Evolutionary conservation across 495 filamentous ascomycete species (phyloP), one percentile per base, ranked within the genome.

Genomic region (Halenospora varia): DNA sequence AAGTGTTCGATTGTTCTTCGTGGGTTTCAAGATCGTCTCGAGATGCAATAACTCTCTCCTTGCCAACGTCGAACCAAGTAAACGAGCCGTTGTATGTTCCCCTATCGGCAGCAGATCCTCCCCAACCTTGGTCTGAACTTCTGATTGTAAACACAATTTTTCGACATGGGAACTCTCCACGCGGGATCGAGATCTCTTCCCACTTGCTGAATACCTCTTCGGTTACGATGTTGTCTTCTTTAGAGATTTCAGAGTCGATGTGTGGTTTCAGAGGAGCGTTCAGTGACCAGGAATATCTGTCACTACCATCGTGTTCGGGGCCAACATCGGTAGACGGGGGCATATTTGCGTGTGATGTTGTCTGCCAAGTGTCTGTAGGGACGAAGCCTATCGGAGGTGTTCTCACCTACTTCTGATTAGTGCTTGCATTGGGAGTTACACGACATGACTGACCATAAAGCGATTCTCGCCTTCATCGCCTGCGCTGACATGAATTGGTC

Each of bases 11-110:
- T 9, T 9, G 18, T 45, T 45, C 42, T 20, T 45, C 18, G 18
- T 45, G 8, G 18, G 13, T 35, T 35, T 45, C 42, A 6, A n/a
- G 19, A 42, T 40, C 18, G 54, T 53, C 47, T 1, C 42, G 23
- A 22, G 39, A 46, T 9, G 63, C 53, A 23, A n/a, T 55, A 19
- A 78, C 71, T 13, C 74, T 70, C 48, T 82, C 79, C 17, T 79
- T 58, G 0, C 84, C 84, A 2, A 74, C 78, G 45, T 88, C 87
- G 62, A 90, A 90, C 87, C 87, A 92, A 0, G 86, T 89, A 66
- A 70, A 88, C 0, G 84, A 85, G 13, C 63, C 69, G 3, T 69
- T 55, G 62, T 81, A 89, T n/a, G 76, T 81, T 41, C 77, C 69
- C 3, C 70, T 64, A 1, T 48, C 19, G 3, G 23, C 17, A 0